Evolutionary conservation across 441 rosid genomes (phyloP), one percentile per base, ranked within the genome.

Genomic region (Pelargonium australe): DNA sequence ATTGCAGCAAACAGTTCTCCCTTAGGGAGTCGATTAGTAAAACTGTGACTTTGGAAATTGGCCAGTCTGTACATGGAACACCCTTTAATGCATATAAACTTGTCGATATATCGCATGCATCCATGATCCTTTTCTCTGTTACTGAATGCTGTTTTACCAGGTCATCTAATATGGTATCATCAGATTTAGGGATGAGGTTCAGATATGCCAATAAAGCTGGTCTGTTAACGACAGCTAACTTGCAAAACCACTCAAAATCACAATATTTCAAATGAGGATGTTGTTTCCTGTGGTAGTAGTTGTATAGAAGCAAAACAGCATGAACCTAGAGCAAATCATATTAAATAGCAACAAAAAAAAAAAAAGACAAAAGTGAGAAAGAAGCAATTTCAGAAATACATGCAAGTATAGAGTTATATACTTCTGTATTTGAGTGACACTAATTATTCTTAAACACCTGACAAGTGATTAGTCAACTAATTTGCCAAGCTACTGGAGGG

Each of bases 231-330:
- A 84, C 84, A 73, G 84, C 70, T 73, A 88, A 72, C 80, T 84
- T 89, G 81, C 94, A 83, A 70, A 94, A 89, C 12, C 83, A 63
- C 77, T 84, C 85, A 73, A 85, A 83, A 67, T 77, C 76, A 57
- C 89, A 73, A 73, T 70, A 82, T 68, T 84, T 82, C 12, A 88
- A 65, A 34, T 82, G 78, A n/a, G 73, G 82, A 73, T 90, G 82
- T 20, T 77, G 85, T 80, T 69, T 91, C 73, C 91, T 78, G 74
- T 84, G 84, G 79, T 82, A 87, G 66, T 86, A 87, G 71, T 94
- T 94, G 86, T 84, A 89, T 23, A 94, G 76, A 66, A 91, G 67
- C 68, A 87, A 91, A 78, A 87, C 89, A 47, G 89, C 92, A 73
- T 80, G 84, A 71, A 91, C 83, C 99, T 94, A 78, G 63, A 25